A percentile compares a stretch with the other conserved stretches of the same genome.
Evolutionary conservation across 129 eudicot genomes (phyloP).

Genomic region (Ambrosia artemisiifolia): DNA sequence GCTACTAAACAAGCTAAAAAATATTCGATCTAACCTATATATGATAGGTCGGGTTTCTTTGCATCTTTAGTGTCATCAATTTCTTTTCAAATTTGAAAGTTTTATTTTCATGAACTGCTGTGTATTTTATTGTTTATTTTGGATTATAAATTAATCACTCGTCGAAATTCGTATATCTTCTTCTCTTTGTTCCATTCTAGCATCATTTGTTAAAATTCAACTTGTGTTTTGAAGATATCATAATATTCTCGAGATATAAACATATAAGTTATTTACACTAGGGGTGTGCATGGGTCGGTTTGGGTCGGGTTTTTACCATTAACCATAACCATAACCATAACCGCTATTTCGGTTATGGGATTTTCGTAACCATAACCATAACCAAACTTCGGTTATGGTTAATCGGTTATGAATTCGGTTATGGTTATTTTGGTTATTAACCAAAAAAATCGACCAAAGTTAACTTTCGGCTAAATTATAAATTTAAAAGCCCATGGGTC

Average conservation of each 20-base stretch:
- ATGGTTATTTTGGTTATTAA: too few species aligned
- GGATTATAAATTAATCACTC: conserved; percentile 13
- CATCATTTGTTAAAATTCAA: neutral
- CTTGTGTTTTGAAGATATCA: neutral
- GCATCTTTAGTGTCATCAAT: conserved; percentile 20
- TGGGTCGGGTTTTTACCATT: too few species aligned
- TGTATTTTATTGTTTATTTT: conserved; percentile 31
- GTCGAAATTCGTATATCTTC: neutral
- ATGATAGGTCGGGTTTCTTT: conserved; percentile 23
- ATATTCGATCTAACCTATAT: conserved; percentile 21
- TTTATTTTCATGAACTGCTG: neutral
- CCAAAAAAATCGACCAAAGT: too few species aligned
- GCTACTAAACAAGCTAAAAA: conserved; percentile 19
- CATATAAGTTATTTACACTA: too few species aligned
- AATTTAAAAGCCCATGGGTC: too few species aligned
- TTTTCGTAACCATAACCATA: too few species aligned
- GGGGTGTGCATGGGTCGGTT: too few species aligned
- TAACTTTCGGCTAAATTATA: too few species aligned
- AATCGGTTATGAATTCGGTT: too few species aligned
- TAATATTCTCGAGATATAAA: neutral
- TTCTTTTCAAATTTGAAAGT: conserved; percentile 8
- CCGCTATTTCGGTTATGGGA: too few species aligned
- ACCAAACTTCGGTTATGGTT: too few species aligned
- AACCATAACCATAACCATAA: too few species aligned
- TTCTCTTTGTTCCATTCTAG: neutral